Conservation (phyloP, 768 basidiomycete species). For the Phanerochaete carnosa region DNA sequence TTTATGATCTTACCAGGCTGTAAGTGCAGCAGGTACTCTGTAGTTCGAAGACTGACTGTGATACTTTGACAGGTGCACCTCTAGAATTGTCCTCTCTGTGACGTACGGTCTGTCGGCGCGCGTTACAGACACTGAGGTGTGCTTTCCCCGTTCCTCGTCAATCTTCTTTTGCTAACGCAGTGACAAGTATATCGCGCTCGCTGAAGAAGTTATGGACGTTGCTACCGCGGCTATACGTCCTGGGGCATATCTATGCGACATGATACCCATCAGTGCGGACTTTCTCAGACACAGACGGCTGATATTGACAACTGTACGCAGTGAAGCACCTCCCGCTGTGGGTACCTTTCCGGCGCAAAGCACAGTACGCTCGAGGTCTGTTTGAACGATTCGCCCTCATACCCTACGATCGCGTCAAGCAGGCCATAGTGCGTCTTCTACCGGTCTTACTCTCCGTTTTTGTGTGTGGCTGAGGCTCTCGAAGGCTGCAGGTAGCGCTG, state of each 20-base stretch:
- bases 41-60: background rate
- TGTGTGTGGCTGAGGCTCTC: no score
- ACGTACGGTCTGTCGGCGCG: slow-evolving; percentile 3
- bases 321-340: slow-evolving; percentile 22
- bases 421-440: slow-evolving; percentile 15
- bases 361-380: slow-evolving; percentile 5
- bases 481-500: slow-evolving; percentile 11
- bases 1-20: slow-evolving; percentile 3
- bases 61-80: background rate
- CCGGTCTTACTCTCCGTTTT: background rate
- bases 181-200: slow-evolving; percentile 4
- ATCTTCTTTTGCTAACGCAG: background rate
- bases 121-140: background rate
- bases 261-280: slow-evolving; percentile 2
- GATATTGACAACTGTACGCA: background rate
- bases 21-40: background rate
- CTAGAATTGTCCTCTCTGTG: background rate
- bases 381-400: slow-evolving; percentile 9
- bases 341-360: slow-evolving; percentile 23
- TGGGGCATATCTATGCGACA: slow-evolving; percentile 7
- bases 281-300: no score
- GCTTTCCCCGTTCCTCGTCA: background rate
- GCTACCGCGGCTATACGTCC: background rate
- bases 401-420: slow-evolving; percentile 21
- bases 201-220: slow-evolving; percentile 1